These are phyloP conservation scores for Acanthamoeba lenticulata DNA, from an alignment of 208 protist genomes.

Conservation along the genomic window DNA sequence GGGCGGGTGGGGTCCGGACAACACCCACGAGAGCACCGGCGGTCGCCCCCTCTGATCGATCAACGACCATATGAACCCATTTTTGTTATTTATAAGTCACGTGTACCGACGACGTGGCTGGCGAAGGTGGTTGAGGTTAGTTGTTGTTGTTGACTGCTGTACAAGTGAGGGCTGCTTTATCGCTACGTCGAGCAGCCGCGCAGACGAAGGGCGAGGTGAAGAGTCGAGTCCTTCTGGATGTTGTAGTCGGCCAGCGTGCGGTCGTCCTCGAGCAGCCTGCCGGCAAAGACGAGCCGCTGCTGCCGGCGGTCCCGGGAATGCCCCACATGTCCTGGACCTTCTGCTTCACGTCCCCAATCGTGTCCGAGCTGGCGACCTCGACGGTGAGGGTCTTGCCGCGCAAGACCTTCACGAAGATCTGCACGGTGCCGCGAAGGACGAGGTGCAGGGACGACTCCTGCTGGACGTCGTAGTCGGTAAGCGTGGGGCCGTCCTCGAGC, in stretches of 20 bases:
- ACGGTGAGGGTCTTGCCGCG: slow-evolving; percentile 69
- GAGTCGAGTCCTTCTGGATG: slow-evolving; percentile 92
- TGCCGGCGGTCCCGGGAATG: slow-evolving; percentile 89
- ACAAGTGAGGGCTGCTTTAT: no score
- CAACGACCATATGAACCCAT: no score
- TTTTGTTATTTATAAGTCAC: no score
- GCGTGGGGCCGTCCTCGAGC: slow-evolving; percentile 93
- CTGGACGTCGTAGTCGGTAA: slow-evolving; percentile 89
- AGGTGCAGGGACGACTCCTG: slow-evolving; percentile 86
- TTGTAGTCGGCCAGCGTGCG: slow-evolving; percentile 92
- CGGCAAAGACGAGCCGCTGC: slow-evolving; percentile 53
- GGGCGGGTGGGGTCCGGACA: not conserved
- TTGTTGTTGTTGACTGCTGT: no score
- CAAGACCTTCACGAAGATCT: not conserved
- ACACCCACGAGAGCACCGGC: no score
- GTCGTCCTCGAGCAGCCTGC: slow-evolving; percentile 73
- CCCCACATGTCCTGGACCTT: slow-evolving; percentile 95
- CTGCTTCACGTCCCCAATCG: slow-evolving; percentile 87
- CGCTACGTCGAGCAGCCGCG: no score
- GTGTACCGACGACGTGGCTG: no score
- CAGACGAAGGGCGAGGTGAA: slow-evolving; percentile 84
- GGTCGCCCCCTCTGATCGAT: no score
- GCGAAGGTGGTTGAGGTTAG: no score
- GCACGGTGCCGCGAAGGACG: slow-evolving; percentile 85
- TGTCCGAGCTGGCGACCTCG: slow-evolving; percentile 90